Percentiles rank a stretch among this genome's conserved stretches.
Conservation (phyloP, 805 yeast species). For the Starmerella ratchasimensis region DNA sequence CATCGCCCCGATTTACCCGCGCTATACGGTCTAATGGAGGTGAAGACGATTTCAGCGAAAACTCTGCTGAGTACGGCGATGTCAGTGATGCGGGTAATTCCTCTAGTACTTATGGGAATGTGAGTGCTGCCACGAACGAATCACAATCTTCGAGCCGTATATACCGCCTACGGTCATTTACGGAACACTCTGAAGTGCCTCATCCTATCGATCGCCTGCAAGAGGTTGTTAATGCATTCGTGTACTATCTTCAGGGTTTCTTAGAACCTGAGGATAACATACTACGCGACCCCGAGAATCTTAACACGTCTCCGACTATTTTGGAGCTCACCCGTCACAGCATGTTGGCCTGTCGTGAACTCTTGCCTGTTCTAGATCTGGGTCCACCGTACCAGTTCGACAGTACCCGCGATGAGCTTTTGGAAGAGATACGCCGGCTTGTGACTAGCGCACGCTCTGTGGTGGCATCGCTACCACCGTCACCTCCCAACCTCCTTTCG, state of each 20-base stretch:
- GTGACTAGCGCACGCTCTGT: constrained; percentile 29
- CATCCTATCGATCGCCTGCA: constrained; percentile 25
- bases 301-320: constrained; percentile 22
- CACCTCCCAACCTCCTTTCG: constrained; percentile 13
- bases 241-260: constrained; percentile 26
- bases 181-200: constrained; percentile 17
- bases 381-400: constrained; percentile 9
- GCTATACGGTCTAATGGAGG: not conserved
- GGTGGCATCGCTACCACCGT: constrained; percentile 22
- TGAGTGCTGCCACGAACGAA: too few species aligned
- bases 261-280: constrained; percentile 21
- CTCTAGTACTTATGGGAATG: too few species aligned
- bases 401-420: constrained; percentile 24
- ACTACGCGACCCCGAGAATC: constrained; percentile 21
- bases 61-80: too few species aligned
- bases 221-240: constrained; percentile 26
- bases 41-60: too few species aligned
- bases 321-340: constrained; percentile 28
- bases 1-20: constrained; percentile 1
- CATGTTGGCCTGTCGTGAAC: constrained; percentile 30
- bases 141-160: too few species aligned
- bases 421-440: constrained; percentile 25
- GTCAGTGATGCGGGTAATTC: not conserved
- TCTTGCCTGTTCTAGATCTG: constrained; percentile 27
- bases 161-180: constrained; percentile 14